phyloP scores from a whole-genome alignment of 495 filamentous ascomycete species.

The Penicillium canariense region DNA sequence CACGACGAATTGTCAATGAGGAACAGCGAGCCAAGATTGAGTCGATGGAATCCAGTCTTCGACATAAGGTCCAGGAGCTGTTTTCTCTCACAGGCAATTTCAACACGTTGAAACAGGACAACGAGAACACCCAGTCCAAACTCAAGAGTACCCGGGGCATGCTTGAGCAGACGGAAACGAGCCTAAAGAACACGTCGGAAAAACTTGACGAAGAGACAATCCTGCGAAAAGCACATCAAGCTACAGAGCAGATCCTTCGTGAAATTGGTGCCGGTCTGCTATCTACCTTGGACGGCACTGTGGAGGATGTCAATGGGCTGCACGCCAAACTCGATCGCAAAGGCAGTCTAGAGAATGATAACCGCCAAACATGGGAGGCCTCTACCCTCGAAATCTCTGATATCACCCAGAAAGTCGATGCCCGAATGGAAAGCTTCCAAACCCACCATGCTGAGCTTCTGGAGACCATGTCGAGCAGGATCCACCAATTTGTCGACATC shows the following conservation, averaged over 20 bases:
- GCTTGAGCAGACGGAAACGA: conserved; percentile 82
- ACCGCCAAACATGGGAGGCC: conserved; percentile 73
- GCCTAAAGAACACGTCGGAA: conserved; percentile 70
- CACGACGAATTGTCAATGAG: conserved; percentile 84
- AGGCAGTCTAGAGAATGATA: conserved; percentile 73
- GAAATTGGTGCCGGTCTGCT: conserved; percentile 71
- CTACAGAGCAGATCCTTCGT: conserved; percentile 74
- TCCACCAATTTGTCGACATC: conserved; percentile 67
- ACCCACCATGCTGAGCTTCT: conserved; percentile 66
- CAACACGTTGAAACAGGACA: conserved; percentile 79
- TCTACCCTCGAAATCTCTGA: conserved; percentile 72
- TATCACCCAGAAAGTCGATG: conserved; percentile 73
- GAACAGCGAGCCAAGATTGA: conserved; percentile 92
- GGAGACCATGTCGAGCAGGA: conserved; percentile 60
- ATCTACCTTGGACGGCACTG: conserved; percentile 68
- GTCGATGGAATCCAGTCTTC: conserved; percentile 81
- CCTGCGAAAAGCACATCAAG: conserved; percentile 78
- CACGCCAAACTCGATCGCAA: conserved; percentile 81
- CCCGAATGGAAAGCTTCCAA: conserved; percentile 65
- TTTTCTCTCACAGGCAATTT: conserved; percentile 81
- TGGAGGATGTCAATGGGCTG: conserved; percentile 74
- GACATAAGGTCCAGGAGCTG: conserved; percentile 88
- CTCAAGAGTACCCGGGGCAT: conserved; percentile 77
- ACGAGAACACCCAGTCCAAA: conserved; percentile 66
- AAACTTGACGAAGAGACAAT: conserved; percentile 75